phyloP scores from a whole-genome alignment of 2,329 filamentous ascomycete genomes.

The Cladophialophora yegresii region DNA sequence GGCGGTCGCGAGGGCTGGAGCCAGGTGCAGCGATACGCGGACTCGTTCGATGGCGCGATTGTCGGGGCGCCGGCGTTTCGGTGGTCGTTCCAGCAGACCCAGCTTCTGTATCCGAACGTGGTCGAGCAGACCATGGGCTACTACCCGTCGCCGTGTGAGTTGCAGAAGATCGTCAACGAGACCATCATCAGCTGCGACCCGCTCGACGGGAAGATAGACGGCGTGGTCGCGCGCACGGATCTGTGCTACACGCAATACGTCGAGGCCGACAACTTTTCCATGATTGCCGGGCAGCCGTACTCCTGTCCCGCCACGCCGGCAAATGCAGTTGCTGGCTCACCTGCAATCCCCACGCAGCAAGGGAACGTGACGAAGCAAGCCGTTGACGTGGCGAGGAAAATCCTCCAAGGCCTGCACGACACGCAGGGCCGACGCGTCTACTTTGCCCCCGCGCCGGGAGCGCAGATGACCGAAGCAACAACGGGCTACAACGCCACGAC shows the following conservation, averaged over 20 bases:
- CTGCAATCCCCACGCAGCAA: conserved; percentile 37
- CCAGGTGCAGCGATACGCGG: conserved; percentile 54
- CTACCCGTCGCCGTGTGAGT: conserved; percentile 50
- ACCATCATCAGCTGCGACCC: conserved; percentile 59
- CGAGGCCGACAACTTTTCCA: conserved; percentile 45
- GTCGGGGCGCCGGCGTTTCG: conserved; percentile 53
- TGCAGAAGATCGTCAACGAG: conserved; percentile 56
- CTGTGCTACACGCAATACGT: conserved; percentile 49
- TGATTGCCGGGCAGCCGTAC: conserved; percentile 52
- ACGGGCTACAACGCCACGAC: conserved; percentile 38
- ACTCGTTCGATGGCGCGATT: conserved; percentile 52
- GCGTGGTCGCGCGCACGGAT: conserved; percentile 55
- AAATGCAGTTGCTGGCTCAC: neutral
- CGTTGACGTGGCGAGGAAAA: conserved; percentile 42
- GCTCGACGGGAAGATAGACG: conserved; percentile 58
- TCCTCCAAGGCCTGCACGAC: conserved; percentile 47
- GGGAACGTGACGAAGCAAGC: conserved; percentile 39
- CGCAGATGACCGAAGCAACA: conserved; percentile 37
- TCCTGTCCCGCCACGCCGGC: conserved; percentile 41
- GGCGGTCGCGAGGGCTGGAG: conserved; percentile 57
- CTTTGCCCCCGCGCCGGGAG: conserved; percentile 40
- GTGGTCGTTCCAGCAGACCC: conserved; percentile 48
- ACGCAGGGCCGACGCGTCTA: conserved; percentile 47
- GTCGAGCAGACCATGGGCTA: conserved; percentile 49
- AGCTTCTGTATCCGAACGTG: conserved; percentile 45